Conservation (phyloP, 352 stramenopile genomes). For the Pythium aristosporum region DNA sequence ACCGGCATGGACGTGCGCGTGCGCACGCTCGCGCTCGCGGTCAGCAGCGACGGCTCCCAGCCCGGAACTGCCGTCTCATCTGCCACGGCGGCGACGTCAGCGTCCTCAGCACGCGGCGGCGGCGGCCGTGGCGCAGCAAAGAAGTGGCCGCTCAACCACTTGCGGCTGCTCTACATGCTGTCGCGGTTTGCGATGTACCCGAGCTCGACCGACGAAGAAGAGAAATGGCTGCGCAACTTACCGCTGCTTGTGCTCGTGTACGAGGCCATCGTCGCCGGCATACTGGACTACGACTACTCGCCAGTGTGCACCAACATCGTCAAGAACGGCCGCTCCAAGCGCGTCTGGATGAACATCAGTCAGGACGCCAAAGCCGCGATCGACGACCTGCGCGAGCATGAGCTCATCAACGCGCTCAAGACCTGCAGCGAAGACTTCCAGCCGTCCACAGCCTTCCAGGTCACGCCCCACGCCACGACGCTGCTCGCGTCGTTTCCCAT, state of each 20-base stretch:
- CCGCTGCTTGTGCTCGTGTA: conserved; percentile 96
- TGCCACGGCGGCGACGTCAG: background rate
- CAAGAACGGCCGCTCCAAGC: conserved; percentile 80
- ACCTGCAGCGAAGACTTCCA: conserved; percentile 93
- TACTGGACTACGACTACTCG: conserved; percentile 97
- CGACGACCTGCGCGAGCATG: conserved; percentile 94
- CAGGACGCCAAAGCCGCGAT: conserved; percentile 96
- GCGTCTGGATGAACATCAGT: conserved; percentile 94
- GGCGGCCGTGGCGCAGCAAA: conserved; percentile 10
- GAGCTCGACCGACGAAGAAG: conserved; percentile 85
- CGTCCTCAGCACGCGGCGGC: conserved; percentile 1
- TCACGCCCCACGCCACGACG: conserved; percentile 42
- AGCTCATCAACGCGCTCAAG: conserved; percentile 94
- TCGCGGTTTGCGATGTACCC: conserved; percentile 94
- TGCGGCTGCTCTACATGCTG: conserved; percentile 95
- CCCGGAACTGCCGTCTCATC: background rate
- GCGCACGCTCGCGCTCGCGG: conserved; percentile 5
- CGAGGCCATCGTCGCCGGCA: conserved; percentile 92
- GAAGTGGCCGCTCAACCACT: conserved; percentile 87
- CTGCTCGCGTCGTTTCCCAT: conserved; percentile 41
- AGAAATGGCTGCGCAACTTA: conserved; percentile 95
- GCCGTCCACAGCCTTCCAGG: conserved; percentile 95
- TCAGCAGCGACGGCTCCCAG: background rate
- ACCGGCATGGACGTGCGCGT: conserved; percentile 6
- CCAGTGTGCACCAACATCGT: conserved; percentile 94